Conservation (phyloP, 192 early-diverging fungal genomes). For the Coemansia nantahalensis region DNA sequence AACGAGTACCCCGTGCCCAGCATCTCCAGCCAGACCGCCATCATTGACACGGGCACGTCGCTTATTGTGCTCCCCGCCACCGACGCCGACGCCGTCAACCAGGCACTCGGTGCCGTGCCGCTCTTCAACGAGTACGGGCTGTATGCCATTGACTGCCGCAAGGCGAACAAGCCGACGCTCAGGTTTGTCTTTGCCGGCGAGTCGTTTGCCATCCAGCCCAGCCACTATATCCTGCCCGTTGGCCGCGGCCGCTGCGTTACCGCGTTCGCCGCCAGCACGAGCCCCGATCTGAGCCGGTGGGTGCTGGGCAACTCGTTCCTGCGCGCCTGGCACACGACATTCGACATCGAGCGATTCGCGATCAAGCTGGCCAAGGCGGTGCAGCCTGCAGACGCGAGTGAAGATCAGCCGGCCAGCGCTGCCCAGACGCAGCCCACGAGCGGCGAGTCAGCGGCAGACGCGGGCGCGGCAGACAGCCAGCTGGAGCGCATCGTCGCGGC, state of each 20-base stretch:
- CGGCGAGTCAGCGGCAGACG: not conserved
- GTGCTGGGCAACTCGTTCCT: conserved; percentile 55
- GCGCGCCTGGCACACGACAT: conserved; percentile 48
- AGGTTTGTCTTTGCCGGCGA: conserved; percentile 37
- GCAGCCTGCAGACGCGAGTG: conserved; percentile 9
- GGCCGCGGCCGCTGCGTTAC: conserved; percentile 38
- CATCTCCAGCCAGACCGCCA: conserved; percentile 44
- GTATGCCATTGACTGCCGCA: conserved; percentile 43
- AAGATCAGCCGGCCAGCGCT: not conserved
- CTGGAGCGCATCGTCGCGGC: conserved; percentile 19
- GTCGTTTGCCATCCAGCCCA: conserved; percentile 38
- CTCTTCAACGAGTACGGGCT: conserved; percentile 36
- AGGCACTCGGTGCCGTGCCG: conserved; percentile 43
- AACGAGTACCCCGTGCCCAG: conserved; percentile 22
- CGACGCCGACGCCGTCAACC: conserved; percentile 45
- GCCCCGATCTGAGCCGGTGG: conserved; percentile 48
- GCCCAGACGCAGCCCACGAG: not conserved
- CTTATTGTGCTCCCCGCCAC: conserved; percentile 50
- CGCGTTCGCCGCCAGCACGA: conserved; percentile 64
- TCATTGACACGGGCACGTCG: conserved; percentile 61
- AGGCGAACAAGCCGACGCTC: conserved; percentile 34
- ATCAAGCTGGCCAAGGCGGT: conserved; percentile 37
- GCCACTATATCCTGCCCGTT: conserved; percentile 40
- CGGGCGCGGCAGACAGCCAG: conserved; percentile 13
- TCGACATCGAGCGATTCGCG: conserved; percentile 42